Conservation (phyloP, 75 land plant genomes). For the Chamaecyparis obtusa region DNA sequence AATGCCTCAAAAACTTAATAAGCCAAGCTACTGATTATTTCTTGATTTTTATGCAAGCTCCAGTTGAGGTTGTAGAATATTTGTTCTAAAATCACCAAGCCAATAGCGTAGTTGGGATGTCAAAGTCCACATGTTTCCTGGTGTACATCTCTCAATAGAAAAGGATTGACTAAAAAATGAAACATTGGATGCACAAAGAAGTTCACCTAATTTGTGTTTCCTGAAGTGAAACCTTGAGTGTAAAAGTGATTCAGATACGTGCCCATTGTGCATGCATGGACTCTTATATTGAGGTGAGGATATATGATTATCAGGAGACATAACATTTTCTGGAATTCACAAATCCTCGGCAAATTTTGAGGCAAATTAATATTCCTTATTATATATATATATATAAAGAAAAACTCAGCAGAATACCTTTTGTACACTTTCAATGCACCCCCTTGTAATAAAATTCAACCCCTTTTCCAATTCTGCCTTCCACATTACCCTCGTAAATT, state of each 20-base stretch:
- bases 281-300: not conserved
- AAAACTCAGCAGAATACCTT: not conserved
- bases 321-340: not conserved
- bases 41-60: not conserved
- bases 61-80: not conserved
- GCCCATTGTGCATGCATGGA: not conserved
- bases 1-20: not conserved
- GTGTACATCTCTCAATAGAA: not conserved
- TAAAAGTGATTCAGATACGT: not conserved
- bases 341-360: not conserved
- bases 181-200: not conserved
- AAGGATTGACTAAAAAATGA: not conserved
- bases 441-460: no score
- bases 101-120: not conserved
- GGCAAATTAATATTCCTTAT: not conserved
- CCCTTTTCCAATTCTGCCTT: no score
- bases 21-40: not conserved
- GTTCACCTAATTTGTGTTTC: not conserved
- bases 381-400: not conserved
- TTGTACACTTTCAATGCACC: no score
- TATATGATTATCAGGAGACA: not conserved
- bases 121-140: not conserved
- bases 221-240: not conserved
- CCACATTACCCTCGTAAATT: no score
- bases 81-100: not conserved